Percentiles rank a stretch among this genome's conserved stretches.
Evolutionary conservation across 169 alveolate genomes (phyloP).

Genomic region (Babesia sp.): DNA sequence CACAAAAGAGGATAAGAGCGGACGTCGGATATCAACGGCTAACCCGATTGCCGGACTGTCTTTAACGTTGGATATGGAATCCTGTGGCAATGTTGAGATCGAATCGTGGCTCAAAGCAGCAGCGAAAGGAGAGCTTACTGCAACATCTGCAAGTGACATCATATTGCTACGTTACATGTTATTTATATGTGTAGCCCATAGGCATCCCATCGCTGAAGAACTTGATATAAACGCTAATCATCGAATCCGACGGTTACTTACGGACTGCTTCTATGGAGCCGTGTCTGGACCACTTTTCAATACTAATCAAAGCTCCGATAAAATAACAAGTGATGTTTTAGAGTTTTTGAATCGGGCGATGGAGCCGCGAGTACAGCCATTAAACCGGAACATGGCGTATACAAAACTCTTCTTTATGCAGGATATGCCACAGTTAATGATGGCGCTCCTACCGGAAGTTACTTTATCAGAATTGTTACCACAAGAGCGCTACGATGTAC

Average conservation of each 20-base stretch:
- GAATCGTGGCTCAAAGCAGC: neutral
- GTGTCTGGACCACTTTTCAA: neutral
- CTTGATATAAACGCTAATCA: neutral
- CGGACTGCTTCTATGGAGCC: conserved; percentile 3
- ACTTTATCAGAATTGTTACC: conserved; percentile 20
- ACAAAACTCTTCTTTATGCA: conserved; percentile 47
- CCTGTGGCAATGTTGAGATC: neutral
- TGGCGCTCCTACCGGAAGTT: conserved; percentile 25
- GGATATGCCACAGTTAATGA: conserved; percentile 24
- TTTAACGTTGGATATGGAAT: neutral
- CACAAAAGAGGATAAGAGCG: neutral
- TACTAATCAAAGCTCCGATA: neutral
- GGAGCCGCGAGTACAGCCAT: neutral
- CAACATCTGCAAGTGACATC: no score
- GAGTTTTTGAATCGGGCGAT: conserved; percentile 8
- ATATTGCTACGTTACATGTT: neutral
- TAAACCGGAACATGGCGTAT: conserved; percentile 3
- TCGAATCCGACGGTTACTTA: neutral
- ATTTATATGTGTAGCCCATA: neutral
- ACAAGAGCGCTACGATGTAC: neutral
- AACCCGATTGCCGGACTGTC: no score
- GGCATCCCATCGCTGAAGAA: neutral
- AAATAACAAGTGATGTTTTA: neutral
- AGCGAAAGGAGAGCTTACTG: neutral
- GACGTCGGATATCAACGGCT: no score